Conservation (phyloP, 2,329 filamentous ascomycete species). For the Teratosphaeria pseudoeucalypti region DNA sequence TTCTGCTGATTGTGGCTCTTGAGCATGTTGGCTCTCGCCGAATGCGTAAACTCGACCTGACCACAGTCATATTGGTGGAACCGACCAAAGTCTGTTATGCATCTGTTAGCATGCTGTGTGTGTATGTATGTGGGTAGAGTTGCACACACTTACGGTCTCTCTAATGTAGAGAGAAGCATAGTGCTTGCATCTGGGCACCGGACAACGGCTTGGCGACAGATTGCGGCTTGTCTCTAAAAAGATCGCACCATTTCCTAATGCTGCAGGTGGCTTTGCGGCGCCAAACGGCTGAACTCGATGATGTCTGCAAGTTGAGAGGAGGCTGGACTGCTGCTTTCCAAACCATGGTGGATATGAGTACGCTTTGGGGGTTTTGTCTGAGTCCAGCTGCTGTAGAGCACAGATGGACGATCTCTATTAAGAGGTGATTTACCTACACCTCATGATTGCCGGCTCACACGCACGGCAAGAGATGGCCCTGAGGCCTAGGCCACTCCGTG, state of each 20-base stretch:
- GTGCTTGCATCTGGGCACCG: background rate
- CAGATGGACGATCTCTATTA: too few species aligned
- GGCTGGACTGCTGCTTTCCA: background rate
- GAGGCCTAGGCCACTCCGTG: too few species aligned
- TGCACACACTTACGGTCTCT: background rate
- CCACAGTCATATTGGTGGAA: background rate
- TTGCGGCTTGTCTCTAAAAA: background rate
- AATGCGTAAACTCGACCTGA: background rate
- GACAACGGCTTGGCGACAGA: background rate
- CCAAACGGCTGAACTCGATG: background rate
- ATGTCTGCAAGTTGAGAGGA: background rate
- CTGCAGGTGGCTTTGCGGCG: background rate
- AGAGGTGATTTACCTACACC: too few species aligned
- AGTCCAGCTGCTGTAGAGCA: too few species aligned
- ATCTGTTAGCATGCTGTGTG: background rate
- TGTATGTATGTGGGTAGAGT: too few species aligned
- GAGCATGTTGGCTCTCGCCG: too few species aligned
- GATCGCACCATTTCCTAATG: background rate
- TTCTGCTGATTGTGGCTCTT: too few species aligned
- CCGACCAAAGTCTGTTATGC: background rate
- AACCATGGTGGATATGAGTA: background rate
- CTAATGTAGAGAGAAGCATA: background rate
- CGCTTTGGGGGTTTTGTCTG: background rate
- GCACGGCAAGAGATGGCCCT: too few species aligned
- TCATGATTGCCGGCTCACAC: too few species aligned